These are phyloP conservation scores for Plantago elongata DNA, from an alignment of 257 asterid species.

Conservation along the genomic window DNA sequence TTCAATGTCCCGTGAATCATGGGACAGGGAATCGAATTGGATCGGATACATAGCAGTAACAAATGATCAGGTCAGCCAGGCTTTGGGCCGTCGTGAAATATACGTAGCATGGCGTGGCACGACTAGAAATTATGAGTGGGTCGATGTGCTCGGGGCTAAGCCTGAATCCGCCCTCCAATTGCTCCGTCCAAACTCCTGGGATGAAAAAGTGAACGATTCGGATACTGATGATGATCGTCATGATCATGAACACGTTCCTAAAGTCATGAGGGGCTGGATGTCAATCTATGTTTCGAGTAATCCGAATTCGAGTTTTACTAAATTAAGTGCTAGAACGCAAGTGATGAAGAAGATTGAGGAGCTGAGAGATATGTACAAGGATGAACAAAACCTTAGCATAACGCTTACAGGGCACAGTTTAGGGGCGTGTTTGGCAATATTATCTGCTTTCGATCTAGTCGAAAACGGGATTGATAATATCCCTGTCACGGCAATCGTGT, in stretches of 20 bases:
- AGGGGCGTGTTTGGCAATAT: conserved; percentile 50
- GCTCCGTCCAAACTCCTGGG: conserved; percentile 15
- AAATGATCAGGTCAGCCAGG: conserved; percentile 37
- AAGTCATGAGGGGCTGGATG: conserved; percentile 73
- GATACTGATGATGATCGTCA: conserved; percentile 10
- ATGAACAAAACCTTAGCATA: conserved; percentile 51
- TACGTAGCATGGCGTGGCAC: conserved; percentile 81
- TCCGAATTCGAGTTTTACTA: conserved; percentile 57
- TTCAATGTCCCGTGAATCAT: conserved; percentile 53
- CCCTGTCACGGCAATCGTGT: conserved; percentile 67
- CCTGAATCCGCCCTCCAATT: conserved; percentile 43
- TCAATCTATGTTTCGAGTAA: conserved; percentile 49
- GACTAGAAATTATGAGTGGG: conserved; percentile 59
- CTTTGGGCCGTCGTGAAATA: conserved; percentile 67
- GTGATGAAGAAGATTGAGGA: conserved; percentile 32
- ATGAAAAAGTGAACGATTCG: not conserved
- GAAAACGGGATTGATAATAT: conserved; percentile 63
- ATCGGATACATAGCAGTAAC: conserved; percentile 73
- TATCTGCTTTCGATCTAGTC: conserved; percentile 69
- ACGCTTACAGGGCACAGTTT: conserved; percentile 73
- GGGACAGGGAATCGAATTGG: conserved; percentile 91
- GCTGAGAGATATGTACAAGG: conserved; percentile 33
- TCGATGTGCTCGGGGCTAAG: conserved; percentile 41
- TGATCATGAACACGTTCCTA: conserved; percentile 28
- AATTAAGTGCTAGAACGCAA: conserved; percentile 55